These are phyloP conservation scores for Phytophthora tentaculata DNA, from an alignment of 352 stramenopile species.

Conservation along the genomic window DNA sequence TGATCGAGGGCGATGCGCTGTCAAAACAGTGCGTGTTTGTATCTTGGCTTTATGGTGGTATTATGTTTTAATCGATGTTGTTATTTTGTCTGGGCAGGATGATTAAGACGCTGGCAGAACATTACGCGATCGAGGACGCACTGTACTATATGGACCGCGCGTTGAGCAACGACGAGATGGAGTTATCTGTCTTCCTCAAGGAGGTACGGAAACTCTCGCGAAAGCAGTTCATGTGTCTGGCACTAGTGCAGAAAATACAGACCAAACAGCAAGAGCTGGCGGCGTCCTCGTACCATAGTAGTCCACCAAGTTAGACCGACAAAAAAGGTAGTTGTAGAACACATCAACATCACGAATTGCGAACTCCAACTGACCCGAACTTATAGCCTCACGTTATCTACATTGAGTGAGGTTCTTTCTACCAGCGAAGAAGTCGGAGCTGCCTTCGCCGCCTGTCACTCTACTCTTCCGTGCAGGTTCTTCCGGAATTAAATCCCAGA, in stretches of 20 bases:
- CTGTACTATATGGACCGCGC: conserved; percentile 93
- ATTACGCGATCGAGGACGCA: conserved; percentile 90
- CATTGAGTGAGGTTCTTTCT: conserved; percentile 9
- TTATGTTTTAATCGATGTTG: neutral
- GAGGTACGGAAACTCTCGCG: conserved; percentile 90
- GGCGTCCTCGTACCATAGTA: conserved; percentile 62
- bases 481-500: conserved; percentile 35
- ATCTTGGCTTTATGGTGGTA: neutral
- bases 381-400: conserved; percentile 14
- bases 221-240: conserved; percentile 92
- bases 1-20: conserved; percentile 76
- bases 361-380: conserved; percentile 11
- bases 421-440: conserved; percentile 22
- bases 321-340: conserved; percentile 42
- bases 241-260: conserved; percentile 89
- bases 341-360: conserved; percentile 39
- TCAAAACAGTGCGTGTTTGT: conserved; percentile 79
- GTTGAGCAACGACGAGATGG: conserved; percentile 89
- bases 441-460: conserved; percentile 24
- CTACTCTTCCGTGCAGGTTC: conserved; percentile 33
- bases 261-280: conserved; percentile 74
- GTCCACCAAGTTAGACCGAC: conserved; percentile 31
- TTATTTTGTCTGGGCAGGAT: conserved; percentile 45
- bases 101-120: conserved; percentile 82
- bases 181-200: conserved; percentile 84